Conservation (phyloP, 129 eudicot genomes). For the Solidago caesia region DNA sequence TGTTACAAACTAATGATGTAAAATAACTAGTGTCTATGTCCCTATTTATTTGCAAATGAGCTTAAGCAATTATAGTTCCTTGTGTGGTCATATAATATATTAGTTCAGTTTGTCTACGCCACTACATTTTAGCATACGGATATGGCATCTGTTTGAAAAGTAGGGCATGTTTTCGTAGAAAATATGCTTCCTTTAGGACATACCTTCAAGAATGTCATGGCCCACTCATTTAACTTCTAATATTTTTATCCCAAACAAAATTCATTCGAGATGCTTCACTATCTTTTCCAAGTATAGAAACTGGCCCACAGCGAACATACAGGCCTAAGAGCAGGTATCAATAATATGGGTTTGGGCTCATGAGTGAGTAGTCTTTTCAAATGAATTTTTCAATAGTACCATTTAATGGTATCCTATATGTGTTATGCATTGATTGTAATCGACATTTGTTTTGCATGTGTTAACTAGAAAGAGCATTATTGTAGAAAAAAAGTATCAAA, state of each 20-base stretch:
- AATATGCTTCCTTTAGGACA: constrained; percentile 42
- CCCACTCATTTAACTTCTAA: constrained; percentile 30
- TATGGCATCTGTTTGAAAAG: constrained; percentile 18
- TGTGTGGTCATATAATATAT: constrained; percentile 1
- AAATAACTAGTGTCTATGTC: background rate
- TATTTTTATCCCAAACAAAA: constrained; percentile 30
- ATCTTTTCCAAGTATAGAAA: constrained; percentile 33
- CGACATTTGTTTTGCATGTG: background rate
- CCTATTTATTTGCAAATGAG: constrained; percentile 7
- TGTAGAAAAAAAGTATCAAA: background rate
- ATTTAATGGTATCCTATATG: constrained; percentile 25
- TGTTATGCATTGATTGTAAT: constrained; percentile 10
- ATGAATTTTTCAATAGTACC: constrained; percentile 21
- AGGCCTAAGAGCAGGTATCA: constrained; percentile 29
- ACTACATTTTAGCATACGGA: background rate
- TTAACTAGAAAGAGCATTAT: background rate
- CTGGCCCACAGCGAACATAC: constrained; percentile 36
- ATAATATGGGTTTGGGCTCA: constrained; percentile 31
- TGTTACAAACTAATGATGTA: too few relatives aligned
- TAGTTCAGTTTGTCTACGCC: background rate
- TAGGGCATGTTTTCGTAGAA: constrained; percentile 37
- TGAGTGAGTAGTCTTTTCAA: constrained; percentile 34
- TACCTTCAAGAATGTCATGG: constrained; percentile 30
- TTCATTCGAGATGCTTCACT: constrained; percentile 24
- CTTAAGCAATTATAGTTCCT: background rate